phyloP scores from a whole-genome alignment of 2,329 filamentous ascomycete genomes.

The Xylariaceae sp. region DNA sequence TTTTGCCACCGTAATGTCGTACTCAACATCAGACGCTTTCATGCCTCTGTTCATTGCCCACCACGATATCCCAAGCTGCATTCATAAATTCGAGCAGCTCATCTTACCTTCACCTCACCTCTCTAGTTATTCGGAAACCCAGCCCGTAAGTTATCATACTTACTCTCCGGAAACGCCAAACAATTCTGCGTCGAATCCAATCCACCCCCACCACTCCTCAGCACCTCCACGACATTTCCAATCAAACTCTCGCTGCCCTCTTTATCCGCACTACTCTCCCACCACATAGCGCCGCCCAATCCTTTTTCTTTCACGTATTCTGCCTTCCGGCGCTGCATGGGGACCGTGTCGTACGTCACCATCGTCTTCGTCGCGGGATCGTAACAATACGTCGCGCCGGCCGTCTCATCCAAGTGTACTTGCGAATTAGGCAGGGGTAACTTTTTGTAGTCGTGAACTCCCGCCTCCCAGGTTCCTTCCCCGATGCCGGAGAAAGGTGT shows the following conservation, averaged over 20 bases:
- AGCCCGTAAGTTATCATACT: constrained; percentile 66
- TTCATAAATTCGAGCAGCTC: neutral
- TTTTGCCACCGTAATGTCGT: too few relatives aligned
- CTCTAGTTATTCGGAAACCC: constrained; percentile 52
- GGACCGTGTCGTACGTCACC: constrained; percentile 74
- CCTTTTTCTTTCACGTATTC: constrained; percentile 62
- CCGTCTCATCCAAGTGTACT: constrained; percentile 60
- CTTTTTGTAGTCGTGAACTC: constrained; percentile 84
- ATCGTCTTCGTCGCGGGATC: constrained; percentile 59
- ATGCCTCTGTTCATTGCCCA: too few relatives aligned
- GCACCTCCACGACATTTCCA: constrained; percentile 53
- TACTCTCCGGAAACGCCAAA: constrained; percentile 59
- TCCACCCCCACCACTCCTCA: constrained; percentile 50
- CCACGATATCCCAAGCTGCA: neutral
- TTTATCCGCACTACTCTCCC: constrained; percentile 82
- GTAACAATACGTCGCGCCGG: constrained; percentile 75
- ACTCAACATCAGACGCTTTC: too few relatives aligned
- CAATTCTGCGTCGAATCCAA: constrained; percentile 56
- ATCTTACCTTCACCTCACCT: too few relatives aligned
- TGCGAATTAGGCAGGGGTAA: constrained; percentile 65
- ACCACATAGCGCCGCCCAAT: constrained; percentile 95
- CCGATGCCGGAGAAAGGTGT: constrained; percentile 67
- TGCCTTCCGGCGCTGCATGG: constrained; percentile 65
- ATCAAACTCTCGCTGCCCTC: constrained; percentile 64
- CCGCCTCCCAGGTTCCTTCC: constrained; percentile 77